phyloP scores from a whole-genome alignment of 208 protist genomes.

The Leishmania tropica region DNA sequence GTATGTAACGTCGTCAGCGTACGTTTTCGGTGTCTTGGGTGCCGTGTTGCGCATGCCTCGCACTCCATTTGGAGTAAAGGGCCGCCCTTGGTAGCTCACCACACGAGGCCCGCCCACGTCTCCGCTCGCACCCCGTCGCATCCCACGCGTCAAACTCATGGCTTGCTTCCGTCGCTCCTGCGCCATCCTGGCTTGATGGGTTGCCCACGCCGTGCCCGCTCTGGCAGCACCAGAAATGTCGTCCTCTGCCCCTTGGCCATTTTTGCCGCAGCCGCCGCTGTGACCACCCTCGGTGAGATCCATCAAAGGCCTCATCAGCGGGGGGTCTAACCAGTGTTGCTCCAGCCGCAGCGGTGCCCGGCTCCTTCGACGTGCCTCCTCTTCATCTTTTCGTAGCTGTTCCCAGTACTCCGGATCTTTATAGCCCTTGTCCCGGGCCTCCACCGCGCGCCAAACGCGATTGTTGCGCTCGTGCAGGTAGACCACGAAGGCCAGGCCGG shows the following conservation, averaged over 20 bases:
- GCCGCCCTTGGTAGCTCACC: slow-evolving; percentile 47
- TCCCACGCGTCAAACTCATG: background rate
- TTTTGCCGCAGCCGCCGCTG: background rate
- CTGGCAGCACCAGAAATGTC: background rate
- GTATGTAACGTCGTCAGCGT: slow-evolving; percentile 28
- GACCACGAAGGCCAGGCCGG: slow-evolving; percentile 35
- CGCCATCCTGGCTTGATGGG: background rate
- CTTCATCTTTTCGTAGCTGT: slow-evolving; percentile 32
- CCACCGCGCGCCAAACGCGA: slow-evolving; percentile 39
- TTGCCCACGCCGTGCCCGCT: background rate
- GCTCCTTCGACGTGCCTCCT: slow-evolving; percentile 13
- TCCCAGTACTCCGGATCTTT: slow-evolving; percentile 45
- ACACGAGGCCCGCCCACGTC: slow-evolving; percentile 20
- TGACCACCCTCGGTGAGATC: background rate
- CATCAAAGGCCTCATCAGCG: background rate
- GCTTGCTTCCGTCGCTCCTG: slow-evolving; percentile 15
- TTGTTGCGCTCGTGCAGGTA: slow-evolving; percentile 42
- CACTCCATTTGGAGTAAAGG: slow-evolving; percentile 55
- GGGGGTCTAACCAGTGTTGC: slow-evolving; percentile 28
- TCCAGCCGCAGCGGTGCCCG: slow-evolving; percentile 23
- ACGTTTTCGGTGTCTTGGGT: slow-evolving; percentile 19
- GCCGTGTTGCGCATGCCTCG: slow-evolving; percentile 24
- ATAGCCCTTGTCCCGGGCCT: slow-evolving; percentile 35
- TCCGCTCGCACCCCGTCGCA: slow-evolving; percentile 6
- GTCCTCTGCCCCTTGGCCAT: background rate